Evolutionary conservation across 768 basidiomycete genomes (phyloP), one percentile per base, ranked within the genome.

Genomic region (Leccinum imitatum): DNA sequence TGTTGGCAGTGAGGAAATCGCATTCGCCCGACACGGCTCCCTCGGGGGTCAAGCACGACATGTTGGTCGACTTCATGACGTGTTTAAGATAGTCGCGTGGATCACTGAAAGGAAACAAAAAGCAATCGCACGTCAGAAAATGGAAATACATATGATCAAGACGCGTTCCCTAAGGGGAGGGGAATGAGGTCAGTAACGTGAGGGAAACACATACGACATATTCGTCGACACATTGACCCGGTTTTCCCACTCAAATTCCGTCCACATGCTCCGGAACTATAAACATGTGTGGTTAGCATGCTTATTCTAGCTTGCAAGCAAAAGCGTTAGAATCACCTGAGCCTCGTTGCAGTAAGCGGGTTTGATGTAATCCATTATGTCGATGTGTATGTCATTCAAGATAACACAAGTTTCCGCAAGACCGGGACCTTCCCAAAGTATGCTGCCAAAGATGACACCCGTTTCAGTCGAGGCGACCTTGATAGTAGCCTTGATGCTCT

Each of bases 201-300:
- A 41, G 39, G 39, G 15, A 41, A 35, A 8, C 31, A 84, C 91
- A 67, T 77, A 92, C 90, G 87, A 84, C 74, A 95, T 85, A 23
- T 85, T 76, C 50, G 88, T 91, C 64, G 87, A 88, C 57, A 98
- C 92, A 70, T 98, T 98, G 57, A 98, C 96, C 67, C 95, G 85
- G 78, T 99, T 99, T 82, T 99, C 96, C 96, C 96, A 99, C 74
- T 99, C 96, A 69, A 99, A 99, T 75, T 98, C 97, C 27, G 95
- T 99, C 96, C 96, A 97, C 94, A 96, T 96, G 73, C 86, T 92
- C 33, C 96, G 86, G 86, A 96, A 96, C 90, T 95, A 41, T 30
- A 33, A 31, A 30, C 46, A 23, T 13, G 23, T 53, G 54, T 31
- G 25, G 50, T 70, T 44, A 65, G 50, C 23, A 50, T 13, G 13